A percentile compares a stretch with the other conserved stretches of the same genome.
phyloP scores from a whole-genome alignment of 73 alveolate species.

The Blepharisma stoltei region DNA sequence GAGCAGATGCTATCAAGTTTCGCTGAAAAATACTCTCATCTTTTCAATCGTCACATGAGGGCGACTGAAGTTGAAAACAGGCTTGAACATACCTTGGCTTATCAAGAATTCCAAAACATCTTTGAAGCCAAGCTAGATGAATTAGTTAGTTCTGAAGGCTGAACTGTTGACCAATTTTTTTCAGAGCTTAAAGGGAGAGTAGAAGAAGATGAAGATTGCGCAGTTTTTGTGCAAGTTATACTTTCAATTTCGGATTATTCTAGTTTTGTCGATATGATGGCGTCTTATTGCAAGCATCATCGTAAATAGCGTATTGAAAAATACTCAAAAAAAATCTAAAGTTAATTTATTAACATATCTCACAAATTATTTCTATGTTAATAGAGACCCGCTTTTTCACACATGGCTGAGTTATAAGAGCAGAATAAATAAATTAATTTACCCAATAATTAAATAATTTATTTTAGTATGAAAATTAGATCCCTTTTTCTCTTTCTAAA shows the following conservation, averaged over 20 bases:
- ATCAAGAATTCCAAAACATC: slow-evolving; percentile 47
- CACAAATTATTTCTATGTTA: no score
- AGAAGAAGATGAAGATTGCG: slow-evolving; percentile 49
- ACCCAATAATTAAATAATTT: no score
- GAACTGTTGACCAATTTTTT: slow-evolving; percentile 44
- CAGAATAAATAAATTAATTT: no score
- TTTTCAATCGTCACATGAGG: slow-evolving; percentile 37
- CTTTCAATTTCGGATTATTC: slow-evolving; percentile 49
- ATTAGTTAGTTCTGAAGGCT: slow-evolving; percentile 38
- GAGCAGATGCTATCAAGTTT: slow-evolving; percentile 49
- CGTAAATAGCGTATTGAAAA: no score
- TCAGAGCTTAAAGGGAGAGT: slow-evolving; percentile 35
- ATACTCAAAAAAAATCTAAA: no score
- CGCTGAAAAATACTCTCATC: slow-evolving; percentile 53
- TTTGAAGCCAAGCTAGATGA: slow-evolving; percentile 49
- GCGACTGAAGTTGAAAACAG: slow-evolving; percentile 45
- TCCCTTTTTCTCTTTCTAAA: no score
- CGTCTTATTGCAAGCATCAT: slow-evolving; percentile 38
- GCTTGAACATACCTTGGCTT: slow-evolving; percentile 58
- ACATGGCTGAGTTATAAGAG: no score
- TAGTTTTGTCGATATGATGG: slow-evolving; percentile 58
- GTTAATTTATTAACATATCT: no score
- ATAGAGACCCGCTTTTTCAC: no score
- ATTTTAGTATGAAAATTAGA: no score
- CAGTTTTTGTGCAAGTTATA: slow-evolving; percentile 41